A percentile compares a stretch with the other conserved stretches of the same genome.
Evolutionary conservation across 495 filamentous ascomycete genomes (phyloP).

Genomic region (Daldinia caldariorum): DNA sequence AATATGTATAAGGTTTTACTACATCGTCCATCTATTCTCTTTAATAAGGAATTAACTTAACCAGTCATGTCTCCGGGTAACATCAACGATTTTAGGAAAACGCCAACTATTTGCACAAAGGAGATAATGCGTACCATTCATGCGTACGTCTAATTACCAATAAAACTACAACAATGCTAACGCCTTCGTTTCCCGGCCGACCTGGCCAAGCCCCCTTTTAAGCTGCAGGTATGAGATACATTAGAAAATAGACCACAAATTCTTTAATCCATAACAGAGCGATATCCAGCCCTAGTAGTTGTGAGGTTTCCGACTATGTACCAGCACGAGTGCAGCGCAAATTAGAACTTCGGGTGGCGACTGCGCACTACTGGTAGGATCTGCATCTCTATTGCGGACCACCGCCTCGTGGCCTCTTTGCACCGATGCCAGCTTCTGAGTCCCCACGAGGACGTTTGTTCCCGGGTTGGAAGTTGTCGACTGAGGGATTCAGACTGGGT

Average conservation of each 20-base stretch:
- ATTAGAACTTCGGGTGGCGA: constrained; percentile 1
- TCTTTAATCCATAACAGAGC: neutral
- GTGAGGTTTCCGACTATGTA: neutral
- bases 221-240: constrained; percentile 9
- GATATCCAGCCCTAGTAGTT: constrained; percentile 5
- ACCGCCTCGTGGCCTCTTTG: constrained; percentile 50
- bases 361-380: neutral
- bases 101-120: constrained; percentile 26
- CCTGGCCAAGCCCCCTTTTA: constrained; percentile 14
- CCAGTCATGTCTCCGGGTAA: too few relatives aligned
- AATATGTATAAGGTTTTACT: too few relatives aligned
- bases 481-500: constrained; percentile 57
- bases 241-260: constrained; percentile 1
- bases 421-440: constrained; percentile 57
- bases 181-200: constrained; percentile 31
- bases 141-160: constrained; percentile 12
- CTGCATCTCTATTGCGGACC: constrained; percentile 28
- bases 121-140: constrained; percentile 33
- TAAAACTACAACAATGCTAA: constrained; percentile 27
- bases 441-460: constrained; percentile 74
- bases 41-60: neutral
- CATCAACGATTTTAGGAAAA: neutral
- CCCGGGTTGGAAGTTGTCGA: constrained; percentile 71
- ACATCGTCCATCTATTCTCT: neutral
- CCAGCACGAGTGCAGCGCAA: constrained; percentile 8